phyloP scores from a whole-genome alignment of 441 rosid genomes.

The Corymbia citriodora region DNA sequence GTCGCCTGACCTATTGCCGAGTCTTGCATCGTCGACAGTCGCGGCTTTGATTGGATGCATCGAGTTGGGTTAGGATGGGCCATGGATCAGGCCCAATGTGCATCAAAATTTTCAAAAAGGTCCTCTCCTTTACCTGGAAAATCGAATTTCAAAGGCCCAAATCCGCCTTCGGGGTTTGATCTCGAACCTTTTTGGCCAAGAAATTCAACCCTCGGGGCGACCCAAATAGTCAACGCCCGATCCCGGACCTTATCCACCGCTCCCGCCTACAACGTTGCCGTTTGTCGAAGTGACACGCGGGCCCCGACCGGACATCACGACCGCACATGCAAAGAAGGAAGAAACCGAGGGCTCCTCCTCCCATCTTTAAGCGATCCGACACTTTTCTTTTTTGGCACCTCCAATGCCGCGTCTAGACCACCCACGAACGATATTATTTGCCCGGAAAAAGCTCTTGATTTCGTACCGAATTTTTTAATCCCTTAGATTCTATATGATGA shows the following conservation, averaged over 20 bases:
- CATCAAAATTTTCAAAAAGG: accelerated
- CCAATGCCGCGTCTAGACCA: background rate
- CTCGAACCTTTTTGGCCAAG: background rate
- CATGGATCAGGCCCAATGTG: background rate
- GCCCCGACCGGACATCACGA: background rate
- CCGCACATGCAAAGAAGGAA: background rate
- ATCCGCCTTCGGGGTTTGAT: background rate
- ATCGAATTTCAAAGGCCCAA: background rate
- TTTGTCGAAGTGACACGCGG: background rate
- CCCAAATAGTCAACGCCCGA: background rate
- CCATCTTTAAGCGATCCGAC: background rate
- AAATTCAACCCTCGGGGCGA: background rate
- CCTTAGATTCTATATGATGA: background rate
- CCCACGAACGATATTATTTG: background rate
- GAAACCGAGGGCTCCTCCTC: background rate
- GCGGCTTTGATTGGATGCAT: accelerated
- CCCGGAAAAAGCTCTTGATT: background rate
- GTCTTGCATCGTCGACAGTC: no score
- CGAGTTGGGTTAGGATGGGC: background rate
- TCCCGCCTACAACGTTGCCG: background rate
- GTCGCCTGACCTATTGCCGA: no score
- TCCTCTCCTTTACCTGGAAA: background rate
- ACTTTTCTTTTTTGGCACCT: background rate
- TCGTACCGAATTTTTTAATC: background rate
- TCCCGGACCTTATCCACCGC: background rate